Base-by-base conservation (phyloP, 129 eudicot genomes). In the Chrysanthemum lavandulifolium region DNA sequence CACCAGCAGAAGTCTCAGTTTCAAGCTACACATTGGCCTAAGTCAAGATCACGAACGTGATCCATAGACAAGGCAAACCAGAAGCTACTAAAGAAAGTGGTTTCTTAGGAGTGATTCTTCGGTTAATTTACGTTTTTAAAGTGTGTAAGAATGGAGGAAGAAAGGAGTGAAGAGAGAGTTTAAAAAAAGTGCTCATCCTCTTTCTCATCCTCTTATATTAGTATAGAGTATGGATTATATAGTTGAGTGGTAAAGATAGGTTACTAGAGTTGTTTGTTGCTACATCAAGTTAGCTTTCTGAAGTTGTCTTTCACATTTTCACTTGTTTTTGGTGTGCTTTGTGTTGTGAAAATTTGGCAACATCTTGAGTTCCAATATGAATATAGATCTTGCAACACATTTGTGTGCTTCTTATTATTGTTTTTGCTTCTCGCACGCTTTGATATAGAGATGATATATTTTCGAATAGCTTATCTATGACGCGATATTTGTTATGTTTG, bases 121-220 rank as follows among this genome's bases (percentile, higher is more conserved):
- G 72, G 66, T 78, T 71, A 61, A 67, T 69, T 72, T 54, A 58
- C 62, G 79, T 75, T 53, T 75, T 50, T 15, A 29, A 68, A 60
- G 82, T 64, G 82, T 71, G 77, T 71, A 72, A 86, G 71, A 67
- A 61, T 61, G 85, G 91, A 80, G 75, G 84, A 78, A 79, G 96
- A 84, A 93, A 90, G 97, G 89, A 84, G 98, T 76, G 98, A 94
- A 84, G 98, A 82, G 98, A 94, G 83, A 65, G 65, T 76, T 82
- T 49, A 66, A 73, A 71, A 82, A 33, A 77, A 68, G 95, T 81
- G 97, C 98, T 94, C 97, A 88, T 94, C 98, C 98, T 94, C 92
- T 87, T 93, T 87, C 92, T 85, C 84, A 80, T 83, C 90, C 82
- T 73, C 84, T 86, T 87, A 75, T 45, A 71, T 69, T 77, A 71